Evolutionary conservation across 345 rosid genomes (phyloP).

Genomic region (Eucalyptus viminalis): DNA sequence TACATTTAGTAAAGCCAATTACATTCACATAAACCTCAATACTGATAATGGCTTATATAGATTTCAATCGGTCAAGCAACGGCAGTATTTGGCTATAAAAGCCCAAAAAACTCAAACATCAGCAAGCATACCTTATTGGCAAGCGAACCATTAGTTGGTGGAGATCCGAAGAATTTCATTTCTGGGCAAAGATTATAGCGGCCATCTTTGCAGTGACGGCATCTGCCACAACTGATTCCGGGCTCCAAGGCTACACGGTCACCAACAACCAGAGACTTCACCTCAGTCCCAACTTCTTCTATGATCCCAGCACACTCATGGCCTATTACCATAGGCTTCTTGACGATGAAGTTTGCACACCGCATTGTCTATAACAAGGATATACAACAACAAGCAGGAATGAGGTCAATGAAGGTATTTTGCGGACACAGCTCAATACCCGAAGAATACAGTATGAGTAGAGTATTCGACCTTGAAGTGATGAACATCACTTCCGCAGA

Average conservation of each 20-base stretch:
- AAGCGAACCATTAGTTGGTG: conserved; percentile 85
- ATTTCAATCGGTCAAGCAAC: neutral
- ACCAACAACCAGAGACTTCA: conserved; percentile 48
- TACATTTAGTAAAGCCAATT: neutral
- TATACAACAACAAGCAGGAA: neutral
- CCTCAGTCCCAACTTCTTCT: conserved; percentile 76
- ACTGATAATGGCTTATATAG: neutral
- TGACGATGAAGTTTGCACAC: conserved; percentile 67
- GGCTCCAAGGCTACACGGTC: conserved; percentile 93
- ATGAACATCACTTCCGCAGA: conserved; percentile 63
- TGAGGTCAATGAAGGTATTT: neutral
- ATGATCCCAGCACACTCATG: conserved; percentile 92
- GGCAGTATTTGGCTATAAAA: neutral
- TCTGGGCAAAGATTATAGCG: conserved; percentile 82
- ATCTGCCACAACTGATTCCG: conserved; percentile 75
- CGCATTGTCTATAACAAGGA: conserved; percentile 42
- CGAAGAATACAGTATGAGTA: neutral
- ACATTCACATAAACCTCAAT: neutral
- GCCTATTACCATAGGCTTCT: conserved; percentile 96
- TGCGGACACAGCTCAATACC: neutral
- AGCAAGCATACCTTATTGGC: conserved; percentile 47
- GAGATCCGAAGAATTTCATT: conserved; percentile 92
- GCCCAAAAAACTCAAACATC: neutral
- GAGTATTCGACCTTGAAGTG: conserved; percentile 33
- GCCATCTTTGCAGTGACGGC: conserved; percentile 64